phyloP scores from a whole-genome alignment of 2,329 filamentous ascomycete genomes.

The Pseudopyrenochaeta lycopersici region DNA sequence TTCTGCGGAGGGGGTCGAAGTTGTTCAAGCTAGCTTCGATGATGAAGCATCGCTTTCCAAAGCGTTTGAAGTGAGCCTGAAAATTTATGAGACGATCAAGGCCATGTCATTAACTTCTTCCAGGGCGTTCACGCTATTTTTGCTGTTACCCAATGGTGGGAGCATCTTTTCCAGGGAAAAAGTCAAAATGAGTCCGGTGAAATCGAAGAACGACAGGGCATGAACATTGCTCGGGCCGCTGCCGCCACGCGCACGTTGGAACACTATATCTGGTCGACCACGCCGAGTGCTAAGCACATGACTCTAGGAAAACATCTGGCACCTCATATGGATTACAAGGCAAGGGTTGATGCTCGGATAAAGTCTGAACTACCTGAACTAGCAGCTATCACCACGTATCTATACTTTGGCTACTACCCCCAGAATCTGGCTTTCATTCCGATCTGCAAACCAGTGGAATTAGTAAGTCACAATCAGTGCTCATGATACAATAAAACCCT shows the following conservation, averaged over 20 bases:
- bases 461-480: slow-evolving; percentile 15
- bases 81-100: neutral
- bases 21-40: slow-evolving; percentile 31
- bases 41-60: slow-evolving; percentile 24
- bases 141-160: slow-evolving; percentile 55
- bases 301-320: slow-evolving; percentile 45
- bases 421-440: slow-evolving; percentile 42
- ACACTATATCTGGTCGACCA: slow-evolving; percentile 59
- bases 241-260: slow-evolving; percentile 48
- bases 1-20: slow-evolving; percentile 25
- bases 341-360: slow-evolving; percentile 53
- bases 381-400: slow-evolving; percentile 37
- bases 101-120: neutral
- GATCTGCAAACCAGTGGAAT: slow-evolving; percentile 31
- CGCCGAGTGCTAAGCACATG: slow-evolving; percentile 47
- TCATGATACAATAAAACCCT: neutral
- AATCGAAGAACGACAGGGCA: slow-evolving; percentile 52
- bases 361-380: slow-evolving; percentile 40
- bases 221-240: slow-evolving; percentile 56
- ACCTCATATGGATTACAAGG: slow-evolving; percentile 57
- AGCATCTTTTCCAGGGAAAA: slow-evolving; percentile 39
- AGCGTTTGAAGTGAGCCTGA: slow-evolving; percentile 23
- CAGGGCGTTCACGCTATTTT: slow-evolving; percentile 43
- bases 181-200: slow-evolving; percentile 44
- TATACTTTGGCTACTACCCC: slow-evolving; percentile 42